Evolutionary conservation across 164 flowering plant genomes (phyloP).

Genomic region (Tinospora cordifolia): DNA sequence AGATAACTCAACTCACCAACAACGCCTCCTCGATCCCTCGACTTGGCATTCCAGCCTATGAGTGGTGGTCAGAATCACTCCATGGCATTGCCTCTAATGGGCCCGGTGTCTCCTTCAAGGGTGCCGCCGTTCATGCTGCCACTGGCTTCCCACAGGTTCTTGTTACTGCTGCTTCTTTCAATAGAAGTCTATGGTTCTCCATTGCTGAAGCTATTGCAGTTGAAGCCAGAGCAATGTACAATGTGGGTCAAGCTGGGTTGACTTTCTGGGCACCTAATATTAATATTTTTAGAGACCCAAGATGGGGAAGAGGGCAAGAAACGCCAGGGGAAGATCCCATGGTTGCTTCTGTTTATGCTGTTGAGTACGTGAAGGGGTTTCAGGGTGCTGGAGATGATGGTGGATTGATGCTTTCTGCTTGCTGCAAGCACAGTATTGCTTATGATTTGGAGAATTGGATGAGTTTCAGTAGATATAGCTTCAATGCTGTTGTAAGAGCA

Average conservation of each 20-base stretch:
- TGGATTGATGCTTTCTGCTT: constrained; percentile 76
- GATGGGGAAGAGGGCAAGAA: constrained; percentile 96
- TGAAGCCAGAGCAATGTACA: constrained; percentile 75
- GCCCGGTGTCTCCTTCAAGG: constrained; percentile 59
- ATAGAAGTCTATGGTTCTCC: constrained; percentile 46
- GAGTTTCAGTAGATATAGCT: constrained; percentile 55
- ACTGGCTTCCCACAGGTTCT: constrained; percentile 75
- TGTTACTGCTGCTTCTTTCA: constrained; percentile 52
- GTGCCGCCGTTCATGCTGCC: constrained; percentile 44
- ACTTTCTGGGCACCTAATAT: constrained; percentile 80
- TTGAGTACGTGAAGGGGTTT: constrained; percentile 64
- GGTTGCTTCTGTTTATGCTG: constrained; percentile 48
- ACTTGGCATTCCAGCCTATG: constrained; percentile 59
- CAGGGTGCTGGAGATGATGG: constrained; percentile 26
- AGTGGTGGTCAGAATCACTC: constrained; percentile 90
- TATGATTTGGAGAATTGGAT: constrained; percentile 92
- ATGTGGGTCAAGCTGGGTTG: constrained; percentile 70
- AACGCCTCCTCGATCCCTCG: constrained; percentile 45
- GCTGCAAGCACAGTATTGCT: constrained; percentile 91
- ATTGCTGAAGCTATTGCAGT: constrained; percentile 46
- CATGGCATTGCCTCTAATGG: constrained; percentile 75
- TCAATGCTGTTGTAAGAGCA: constrained; percentile 75
- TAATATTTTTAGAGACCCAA: constrained; percentile 78
- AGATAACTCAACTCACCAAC: constrained; percentile 57
- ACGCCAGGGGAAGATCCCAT: constrained; percentile 87